Conservation (phyloP, 306 rosid genomes). For the Quercus gilva region DNA sequence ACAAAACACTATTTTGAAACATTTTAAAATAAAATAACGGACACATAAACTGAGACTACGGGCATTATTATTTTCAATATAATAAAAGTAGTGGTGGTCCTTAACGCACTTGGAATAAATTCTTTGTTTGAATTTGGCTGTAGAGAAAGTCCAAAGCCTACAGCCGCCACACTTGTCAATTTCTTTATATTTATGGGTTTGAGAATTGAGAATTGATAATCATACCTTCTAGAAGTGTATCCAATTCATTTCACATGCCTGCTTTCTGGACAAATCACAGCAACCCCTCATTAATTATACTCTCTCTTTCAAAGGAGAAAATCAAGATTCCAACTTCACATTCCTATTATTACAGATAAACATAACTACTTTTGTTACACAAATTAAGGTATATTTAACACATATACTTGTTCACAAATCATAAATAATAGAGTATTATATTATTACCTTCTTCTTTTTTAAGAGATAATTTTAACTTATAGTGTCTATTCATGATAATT, state of each 20-base stretch:
- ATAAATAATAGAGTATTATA: too few relatives aligned
- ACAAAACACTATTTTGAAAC: too few relatives aligned
- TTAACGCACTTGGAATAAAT: not conserved
- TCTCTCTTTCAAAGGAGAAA: not conserved
- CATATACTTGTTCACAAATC: too few relatives aligned
- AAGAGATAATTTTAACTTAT: too few relatives aligned
- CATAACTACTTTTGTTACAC: not conserved
- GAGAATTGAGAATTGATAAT: not conserved
- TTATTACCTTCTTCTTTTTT: too few relatives aligned
- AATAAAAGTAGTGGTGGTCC: not conserved
- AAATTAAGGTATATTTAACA: not conserved
- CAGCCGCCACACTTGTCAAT: not conserved
- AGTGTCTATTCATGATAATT: accelerated
- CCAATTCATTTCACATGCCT: not conserved
- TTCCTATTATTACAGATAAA: not conserved
- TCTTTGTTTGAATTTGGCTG: constrained; percentile 8
- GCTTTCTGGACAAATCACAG: too few relatives aligned
- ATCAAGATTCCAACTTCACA: not conserved
- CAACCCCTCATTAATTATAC: not conserved
- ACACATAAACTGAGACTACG: too few relatives aligned
- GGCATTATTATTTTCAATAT: not conserved
- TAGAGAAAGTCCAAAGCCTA: not conserved
- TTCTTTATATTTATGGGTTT: not conserved
- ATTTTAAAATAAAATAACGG: too few relatives aligned
- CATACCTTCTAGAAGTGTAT: constrained; percentile 25